A percentile compares a stretch with the other conserved stretches of the same genome.
Evolutionary conservation across 371 early-diverging fungal species (phyloP).

Genomic region (Mortierella sp.): DNA sequence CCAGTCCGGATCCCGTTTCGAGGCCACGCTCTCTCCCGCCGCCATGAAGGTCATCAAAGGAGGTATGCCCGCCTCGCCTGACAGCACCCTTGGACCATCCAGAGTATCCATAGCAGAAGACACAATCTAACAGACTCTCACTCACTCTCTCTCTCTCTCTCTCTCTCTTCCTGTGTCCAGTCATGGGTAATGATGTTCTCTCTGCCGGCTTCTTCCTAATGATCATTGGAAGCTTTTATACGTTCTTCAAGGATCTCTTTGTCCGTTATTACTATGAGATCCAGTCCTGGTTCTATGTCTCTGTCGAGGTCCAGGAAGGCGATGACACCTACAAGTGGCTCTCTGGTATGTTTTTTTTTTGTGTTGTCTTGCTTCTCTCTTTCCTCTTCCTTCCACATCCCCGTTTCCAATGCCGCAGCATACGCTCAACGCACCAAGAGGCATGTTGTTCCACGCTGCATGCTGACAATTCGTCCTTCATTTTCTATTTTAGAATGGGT

Average conservation of each 20-base stretch:
- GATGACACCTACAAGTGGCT: conserved; percentile 57
- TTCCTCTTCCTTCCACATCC: background rate
- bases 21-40: conserved; percentile 48
- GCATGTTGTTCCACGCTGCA: background rate
- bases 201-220: conserved; percentile 58
- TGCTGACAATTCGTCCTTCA: background rate
- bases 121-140: background rate
- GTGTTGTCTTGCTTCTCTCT: background rate
- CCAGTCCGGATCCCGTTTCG: conserved; percentile 39
- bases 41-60: conserved; percentile 50
- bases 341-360: conserved; percentile 28
- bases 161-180: conserved; percentile 1
- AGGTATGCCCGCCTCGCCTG: conserved; percentile 12
- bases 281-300: conserved; percentile 55
- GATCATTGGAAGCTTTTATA: conserved; percentile 50
- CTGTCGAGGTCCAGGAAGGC: conserved; percentile 56
- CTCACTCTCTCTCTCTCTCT: background rate
- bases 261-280: conserved; percentile 47
- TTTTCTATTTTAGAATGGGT: conserved; percentile 46
- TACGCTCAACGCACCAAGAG: background rate
- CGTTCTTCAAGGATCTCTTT: conserved; percentile 49
- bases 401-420: background rate
- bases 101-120: too few relatives aligned
- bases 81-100: too few relatives aligned
- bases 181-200: conserved; percentile 55